A percentile compares a stretch with the other conserved stretches of the same genome.
phyloP scores from a whole-genome alignment of 78 protist species.

The slime mould (Dictyostelium discoideum) region DNA sequence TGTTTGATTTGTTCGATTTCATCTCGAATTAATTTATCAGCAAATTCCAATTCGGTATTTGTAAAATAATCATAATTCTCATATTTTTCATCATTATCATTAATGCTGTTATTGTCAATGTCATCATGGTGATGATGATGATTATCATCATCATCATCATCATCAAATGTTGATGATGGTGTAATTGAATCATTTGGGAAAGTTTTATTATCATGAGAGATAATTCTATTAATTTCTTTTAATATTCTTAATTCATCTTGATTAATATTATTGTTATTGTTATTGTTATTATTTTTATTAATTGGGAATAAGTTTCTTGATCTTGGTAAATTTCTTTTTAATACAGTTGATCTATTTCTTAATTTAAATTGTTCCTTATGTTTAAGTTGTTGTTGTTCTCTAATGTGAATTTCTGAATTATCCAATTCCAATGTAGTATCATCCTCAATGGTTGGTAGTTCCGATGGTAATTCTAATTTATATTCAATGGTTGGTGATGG shows the following conservation, averaged over 20 bases:
- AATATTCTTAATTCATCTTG: constrained; percentile 23
- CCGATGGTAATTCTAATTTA: constrained; percentile 32
- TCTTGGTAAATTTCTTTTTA: constrained; percentile 56
- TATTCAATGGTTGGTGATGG: constrained; percentile 49
- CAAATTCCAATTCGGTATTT: constrained; percentile 30
- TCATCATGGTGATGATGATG: too few relatives aligned
- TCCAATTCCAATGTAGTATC: constrained; percentile 13
- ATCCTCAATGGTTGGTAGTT: not conserved
- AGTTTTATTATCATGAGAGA: constrained; percentile 23
- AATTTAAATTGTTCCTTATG: constrained; percentile 69
- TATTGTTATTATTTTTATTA: not conserved
- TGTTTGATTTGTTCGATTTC: constrained; percentile 16
- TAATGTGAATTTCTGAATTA: constrained; percentile 47
- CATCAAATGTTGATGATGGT: not conserved
- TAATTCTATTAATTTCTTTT: constrained; percentile 52
- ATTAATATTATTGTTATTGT: not conserved
- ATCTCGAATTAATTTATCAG: not conserved
- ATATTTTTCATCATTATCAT: not conserved
- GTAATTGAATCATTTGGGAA: constrained; percentile 25
- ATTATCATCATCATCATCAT: not conserved
- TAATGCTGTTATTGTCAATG: not conserved
- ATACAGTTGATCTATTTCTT: constrained; percentile 24
- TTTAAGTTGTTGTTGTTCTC: constrained; percentile 51
- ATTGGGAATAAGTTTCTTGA: not conserved
- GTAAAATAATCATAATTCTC: constrained; percentile 42